Evolutionary conservation across 192 early-diverging fungal genomes (phyloP).

Genomic region (Coemansia javaensis): DNA sequence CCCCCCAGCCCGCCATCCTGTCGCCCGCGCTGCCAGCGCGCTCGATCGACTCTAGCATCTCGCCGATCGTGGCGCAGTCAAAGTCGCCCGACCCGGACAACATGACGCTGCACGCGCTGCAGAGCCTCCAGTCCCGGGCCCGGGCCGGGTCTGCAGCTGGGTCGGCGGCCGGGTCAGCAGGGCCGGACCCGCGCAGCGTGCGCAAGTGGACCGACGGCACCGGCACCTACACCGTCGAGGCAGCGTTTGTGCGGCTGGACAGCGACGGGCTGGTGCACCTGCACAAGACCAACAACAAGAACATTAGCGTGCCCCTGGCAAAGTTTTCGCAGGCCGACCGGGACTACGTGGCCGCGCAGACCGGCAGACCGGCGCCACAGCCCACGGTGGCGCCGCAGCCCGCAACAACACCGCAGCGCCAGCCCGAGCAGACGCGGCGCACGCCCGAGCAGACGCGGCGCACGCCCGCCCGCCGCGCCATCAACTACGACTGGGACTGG

Average conservation of each 20-base stretch:
- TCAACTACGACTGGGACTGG: constrained; percentile 87
- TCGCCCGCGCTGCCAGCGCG: neutral
- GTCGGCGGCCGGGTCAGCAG: constrained; percentile 60
- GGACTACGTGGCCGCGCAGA: constrained; percentile 24
- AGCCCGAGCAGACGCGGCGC: constrained; percentile 45
- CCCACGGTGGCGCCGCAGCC: constrained; percentile 20
- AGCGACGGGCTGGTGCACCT: constrained; percentile 83
- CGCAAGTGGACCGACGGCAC: constrained; percentile 92
- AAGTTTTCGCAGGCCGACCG: constrained; percentile 65
- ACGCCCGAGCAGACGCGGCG: constrained; percentile 47
- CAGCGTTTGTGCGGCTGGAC: constrained; percentile 70
- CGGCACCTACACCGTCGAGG: constrained; percentile 89
- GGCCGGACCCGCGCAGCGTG: constrained; percentile 53
- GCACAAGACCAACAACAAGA: constrained; percentile 93
- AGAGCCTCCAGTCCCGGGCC: constrained; percentile 8
- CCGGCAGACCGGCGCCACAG: constrained; percentile 11
- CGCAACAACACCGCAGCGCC: constrained; percentile 43
- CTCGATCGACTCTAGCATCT: neutral
- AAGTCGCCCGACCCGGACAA: constrained; percentile 43
- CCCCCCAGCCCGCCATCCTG: neutral
- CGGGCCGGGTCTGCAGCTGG: constrained; percentile 77
- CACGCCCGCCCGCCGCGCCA: constrained; percentile 24
- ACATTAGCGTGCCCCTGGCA: constrained; percentile 84
- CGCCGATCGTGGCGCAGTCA: neutral
- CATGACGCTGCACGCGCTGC: constrained; percentile 35